phyloP scores from a whole-genome alignment of 2,329 filamentous ascomycete genomes.

The Helminthosporium solani region DNA sequence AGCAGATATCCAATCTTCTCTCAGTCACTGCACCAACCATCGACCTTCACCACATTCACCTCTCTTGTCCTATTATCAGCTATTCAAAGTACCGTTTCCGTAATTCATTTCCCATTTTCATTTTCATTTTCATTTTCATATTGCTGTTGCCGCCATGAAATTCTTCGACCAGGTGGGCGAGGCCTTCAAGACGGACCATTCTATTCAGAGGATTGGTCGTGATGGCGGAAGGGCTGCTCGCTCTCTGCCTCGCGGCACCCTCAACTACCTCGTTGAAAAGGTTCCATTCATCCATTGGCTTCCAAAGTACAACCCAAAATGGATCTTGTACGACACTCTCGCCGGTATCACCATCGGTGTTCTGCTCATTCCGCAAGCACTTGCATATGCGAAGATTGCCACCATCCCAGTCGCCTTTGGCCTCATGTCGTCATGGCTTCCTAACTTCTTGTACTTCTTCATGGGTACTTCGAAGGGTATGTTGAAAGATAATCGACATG shows the following conservation, averaged over 20 bases:
- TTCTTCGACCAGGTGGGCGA: conserved; percentile 20
- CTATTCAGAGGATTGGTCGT: conserved; percentile 26
- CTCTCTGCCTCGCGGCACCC: conserved; percentile 54
- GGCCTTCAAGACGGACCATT: conserved; percentile 28
- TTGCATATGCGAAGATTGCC: conserved; percentile 95
- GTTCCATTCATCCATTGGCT: conserved; percentile 64
- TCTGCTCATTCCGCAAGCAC: conserved; percentile 87
- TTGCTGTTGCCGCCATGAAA: conserved; percentile 19
- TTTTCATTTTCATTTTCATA: background rate
- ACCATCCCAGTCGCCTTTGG: conserved; percentile 84
- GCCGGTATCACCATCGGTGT: conserved; percentile 69
- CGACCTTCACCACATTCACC: background rate
- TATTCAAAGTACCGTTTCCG: background rate
- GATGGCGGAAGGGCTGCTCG: conserved; percentile 36
- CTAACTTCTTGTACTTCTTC: conserved; percentile 95
- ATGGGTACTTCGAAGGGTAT: conserved; percentile 66
- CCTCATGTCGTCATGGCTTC: conserved; percentile 89
- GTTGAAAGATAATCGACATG: background rate
- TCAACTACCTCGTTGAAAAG: conserved; percentile 60
- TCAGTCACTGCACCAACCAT: background rate
- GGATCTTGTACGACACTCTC: conserved; percentile 62
- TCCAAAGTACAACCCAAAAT: conserved; percentile 61
- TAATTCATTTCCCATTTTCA: background rate
- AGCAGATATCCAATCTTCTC: background rate
- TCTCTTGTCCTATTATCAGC: background rate